Evolutionary conservation across 2,329 filamentous ascomycete genomes (phyloP).

Genomic region (Fusarium gaditjirri): DNA sequence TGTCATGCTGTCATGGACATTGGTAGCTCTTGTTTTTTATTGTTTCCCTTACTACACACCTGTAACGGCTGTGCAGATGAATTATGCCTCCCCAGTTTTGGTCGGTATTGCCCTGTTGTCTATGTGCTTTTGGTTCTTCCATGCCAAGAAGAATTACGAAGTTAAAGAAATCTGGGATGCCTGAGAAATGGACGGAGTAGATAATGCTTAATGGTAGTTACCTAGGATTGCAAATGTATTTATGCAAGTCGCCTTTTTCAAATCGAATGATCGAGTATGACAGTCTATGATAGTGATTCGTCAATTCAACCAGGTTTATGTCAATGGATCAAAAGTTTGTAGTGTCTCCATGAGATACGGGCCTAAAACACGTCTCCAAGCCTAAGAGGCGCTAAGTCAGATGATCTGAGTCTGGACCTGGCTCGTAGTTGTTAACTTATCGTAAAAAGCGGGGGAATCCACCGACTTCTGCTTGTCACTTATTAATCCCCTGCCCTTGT

Average conservation of each 20-base stretch:
- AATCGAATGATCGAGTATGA: background rate
- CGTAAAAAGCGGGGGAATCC: background rate
- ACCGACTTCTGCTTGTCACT: no score
- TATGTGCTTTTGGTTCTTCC: background rate
- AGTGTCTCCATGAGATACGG: no score
- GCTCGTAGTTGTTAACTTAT: background rate
- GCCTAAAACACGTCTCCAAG: background rate
- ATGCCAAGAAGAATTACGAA: background rate
- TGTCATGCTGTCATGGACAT: background rate
- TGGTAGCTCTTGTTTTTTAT: background rate
- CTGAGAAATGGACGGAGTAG: background rate
- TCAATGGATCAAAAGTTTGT: background rate
- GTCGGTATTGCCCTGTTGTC: background rate
- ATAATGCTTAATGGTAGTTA: no score
- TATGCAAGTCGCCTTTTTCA: no score
- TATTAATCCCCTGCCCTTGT: no score
- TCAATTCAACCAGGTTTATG: background rate
- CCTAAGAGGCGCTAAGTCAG: background rate
- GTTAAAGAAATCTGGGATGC: background rate
- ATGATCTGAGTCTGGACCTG: background rate
- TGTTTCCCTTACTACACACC: conserved; percentile 2
- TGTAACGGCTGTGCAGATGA: background rate
- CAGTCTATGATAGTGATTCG: background rate
- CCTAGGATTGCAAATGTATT: no score
- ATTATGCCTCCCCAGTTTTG: conserved; percentile 2